A percentile compares a stretch with the other conserved stretches of the same genome.
These are phyloP conservation scores for Chrysoporthe cubensis DNA, from an alignment of 2,329 filamentous ascomycete species.

Conservation along the genomic window DNA sequence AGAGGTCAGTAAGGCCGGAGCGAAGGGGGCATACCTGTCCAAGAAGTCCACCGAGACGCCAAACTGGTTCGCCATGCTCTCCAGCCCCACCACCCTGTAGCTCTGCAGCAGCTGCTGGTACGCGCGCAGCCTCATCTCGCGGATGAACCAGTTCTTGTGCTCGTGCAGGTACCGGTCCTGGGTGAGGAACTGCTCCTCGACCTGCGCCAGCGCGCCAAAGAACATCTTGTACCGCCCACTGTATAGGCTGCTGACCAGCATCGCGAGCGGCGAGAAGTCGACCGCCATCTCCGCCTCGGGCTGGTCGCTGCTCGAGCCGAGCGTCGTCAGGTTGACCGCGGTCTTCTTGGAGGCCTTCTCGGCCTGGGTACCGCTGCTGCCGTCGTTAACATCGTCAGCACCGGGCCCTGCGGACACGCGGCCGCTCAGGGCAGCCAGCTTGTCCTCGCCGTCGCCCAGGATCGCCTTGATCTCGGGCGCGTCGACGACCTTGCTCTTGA, in stretches of 20 bases:
- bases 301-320: conserved; percentile 71
- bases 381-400: conserved; percentile 76
- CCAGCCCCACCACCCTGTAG: conserved; percentile 94
- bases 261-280: conserved; percentile 86
- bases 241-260: conserved; percentile 90
- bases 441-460: conserved; percentile 86
- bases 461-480: conserved; percentile 98
- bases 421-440: conserved; percentile 79
- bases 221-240: conserved; percentile 92
- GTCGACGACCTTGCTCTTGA: conserved; percentile 98
- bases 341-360: conserved; percentile 59
- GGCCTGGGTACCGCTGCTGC: conserved; percentile 56
- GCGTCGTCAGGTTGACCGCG: conserved; percentile 84
- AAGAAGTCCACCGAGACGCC: conserved; percentile 96
- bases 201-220: conserved; percentile 84
- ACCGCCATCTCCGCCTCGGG: conserved; percentile 79
- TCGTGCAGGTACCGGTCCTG: conserved; percentile 95
- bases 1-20: not conserved
- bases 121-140: conserved; percentile 94
- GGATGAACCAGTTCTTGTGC: conserved; percentile 95
- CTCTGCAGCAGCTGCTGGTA: conserved; percentile 98
- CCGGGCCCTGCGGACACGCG: conserved; percentile 80
- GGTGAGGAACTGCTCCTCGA: conserved; percentile 92
- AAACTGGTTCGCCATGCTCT: conserved; percentile 97
- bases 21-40: conserved; percentile 69